Percentiles rank a stretch among this genome's conserved stretches.
Conservation (phyloP, 2,329 filamentous ascomycete genomes). For the Aureobasidium subglaciale region DNA sequence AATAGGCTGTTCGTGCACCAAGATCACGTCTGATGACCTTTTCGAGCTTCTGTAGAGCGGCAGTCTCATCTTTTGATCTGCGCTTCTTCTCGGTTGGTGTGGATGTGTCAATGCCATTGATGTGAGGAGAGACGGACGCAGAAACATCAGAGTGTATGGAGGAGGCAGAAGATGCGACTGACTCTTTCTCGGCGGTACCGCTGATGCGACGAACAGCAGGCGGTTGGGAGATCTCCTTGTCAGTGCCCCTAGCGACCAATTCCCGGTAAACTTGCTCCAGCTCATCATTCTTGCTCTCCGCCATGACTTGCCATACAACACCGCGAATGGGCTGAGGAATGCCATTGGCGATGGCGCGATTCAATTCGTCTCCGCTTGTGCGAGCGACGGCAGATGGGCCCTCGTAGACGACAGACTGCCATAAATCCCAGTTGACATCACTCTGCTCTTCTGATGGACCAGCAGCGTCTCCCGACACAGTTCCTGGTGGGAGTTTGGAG, state of each 20-base stretch:
- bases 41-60: constrained; percentile 71
- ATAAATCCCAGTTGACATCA: constrained; percentile 96
- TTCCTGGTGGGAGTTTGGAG: constrained; percentile 67
- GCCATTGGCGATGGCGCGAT: constrained; percentile 81
- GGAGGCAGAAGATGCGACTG: constrained; percentile 69
- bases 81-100: constrained; percentile 63
- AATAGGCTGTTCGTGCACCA: constrained; percentile 89
- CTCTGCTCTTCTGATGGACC: constrained; percentile 64
- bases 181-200: constrained; percentile 58
- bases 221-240: constrained; percentile 53
- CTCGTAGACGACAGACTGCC: constrained; percentile 93
- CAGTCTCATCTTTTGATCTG: constrained; percentile 70
- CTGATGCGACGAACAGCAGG: constrained; percentile 25
- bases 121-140: constrained; percentile 24
- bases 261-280: constrained; percentile 82
- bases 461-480: constrained; percentile 71
- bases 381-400: constrained; percentile 81
- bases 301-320: constrained; percentile 97
- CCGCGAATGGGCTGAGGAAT: constrained; percentile 93
- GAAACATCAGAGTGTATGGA: constrained; percentile 77
- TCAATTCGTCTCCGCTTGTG: constrained; percentile 83
- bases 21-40: constrained; percentile 87
- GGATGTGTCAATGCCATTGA: background rate
- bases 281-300: constrained; percentile 89
- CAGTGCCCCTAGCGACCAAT: constrained; percentile 69